These are phyloP conservation scores for Ogataea zsoltii DNA, from an alignment of 805 yeast species.

Conservation along the genomic window DNA sequence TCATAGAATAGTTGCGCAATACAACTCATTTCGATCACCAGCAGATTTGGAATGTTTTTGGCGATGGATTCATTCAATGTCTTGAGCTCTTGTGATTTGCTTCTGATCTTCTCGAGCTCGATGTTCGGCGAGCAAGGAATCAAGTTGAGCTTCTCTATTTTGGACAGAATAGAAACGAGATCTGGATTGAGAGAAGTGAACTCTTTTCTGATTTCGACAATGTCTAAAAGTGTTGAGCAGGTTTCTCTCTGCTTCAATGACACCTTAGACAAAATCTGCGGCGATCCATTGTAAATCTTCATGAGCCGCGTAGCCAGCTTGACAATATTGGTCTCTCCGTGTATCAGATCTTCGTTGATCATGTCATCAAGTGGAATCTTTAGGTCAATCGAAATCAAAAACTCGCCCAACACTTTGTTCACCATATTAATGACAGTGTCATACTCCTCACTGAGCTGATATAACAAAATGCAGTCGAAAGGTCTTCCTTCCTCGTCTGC, in stretches of 20 bases:
- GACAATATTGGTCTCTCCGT: conserved; percentile 49
- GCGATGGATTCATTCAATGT: conserved; percentile 68
- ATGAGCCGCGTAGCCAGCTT: conserved; percentile 46
- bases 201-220: conserved; percentile 65
- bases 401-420: conserved; percentile 76
- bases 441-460: conserved; percentile 86
- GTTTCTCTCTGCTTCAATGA: conserved; percentile 60
- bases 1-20: conserved; percentile 57
- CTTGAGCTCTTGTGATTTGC: conserved; percentile 63
- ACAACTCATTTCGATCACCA: conserved; percentile 80
- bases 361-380: conserved; percentile 24
- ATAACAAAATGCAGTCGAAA: conserved; percentile 80
- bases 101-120: conserved; percentile 59
- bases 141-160: conserved; percentile 59
- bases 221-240: conserved; percentile 59
- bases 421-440: conserved; percentile 75
- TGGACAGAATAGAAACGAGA: conserved; percentile 42
- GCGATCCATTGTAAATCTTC: conserved; percentile 52
- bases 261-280: conserved; percentile 58
- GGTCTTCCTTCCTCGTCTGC: conserved; percentile 92
- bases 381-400: conserved; percentile 63
- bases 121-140: conserved; percentile 58
- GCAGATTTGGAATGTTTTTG: conserved; percentile 75
- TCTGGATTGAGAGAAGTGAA: conserved; percentile 57
- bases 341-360: conserved; percentile 22